A percentile compares a stretch with the other conserved stretches of the same genome.
Conservation (phyloP, 2,329 filamentous ascomycete species). For the Coniochaeta sp. region DNA sequence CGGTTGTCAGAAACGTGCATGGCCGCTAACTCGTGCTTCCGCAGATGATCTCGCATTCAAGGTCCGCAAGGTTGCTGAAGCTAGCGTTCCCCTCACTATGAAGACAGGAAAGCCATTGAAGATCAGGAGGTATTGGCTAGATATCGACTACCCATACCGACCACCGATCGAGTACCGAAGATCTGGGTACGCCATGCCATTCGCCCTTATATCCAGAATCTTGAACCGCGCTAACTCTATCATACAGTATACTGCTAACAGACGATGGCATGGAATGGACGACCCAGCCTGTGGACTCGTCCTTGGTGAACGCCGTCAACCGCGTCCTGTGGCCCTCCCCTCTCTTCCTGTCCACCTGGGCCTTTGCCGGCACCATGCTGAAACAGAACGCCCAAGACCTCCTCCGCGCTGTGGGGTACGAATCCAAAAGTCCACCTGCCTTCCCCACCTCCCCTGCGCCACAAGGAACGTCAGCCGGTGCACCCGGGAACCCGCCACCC, state of each 20-base stretch:
- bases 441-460: slow-evolving; percentile 1
- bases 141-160: slow-evolving; percentile 49
- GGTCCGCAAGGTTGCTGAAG: slow-evolving; percentile 32
- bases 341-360: slow-evolving; percentile 41
- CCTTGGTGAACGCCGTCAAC: slow-evolving; percentile 33
- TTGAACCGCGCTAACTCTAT: not conserved
- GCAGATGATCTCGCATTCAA: slow-evolving; percentile 36
- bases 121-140: slow-evolving; percentile 48
- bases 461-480: slow-evolving; percentile 13
- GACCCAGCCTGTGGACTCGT: slow-evolving; percentile 39
- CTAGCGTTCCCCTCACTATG: slow-evolving; percentile 31
- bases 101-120: slow-evolving; percentile 39
- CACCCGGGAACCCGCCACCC: slow-evolving; percentile 15
- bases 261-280: slow-evolving; percentile 40
- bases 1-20: not conserved
- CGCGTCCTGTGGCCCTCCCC: slow-evolving; percentile 47
- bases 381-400: slow-evolving; percentile 36
- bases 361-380: slow-evolving; percentile 39
- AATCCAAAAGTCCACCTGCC: slow-evolving; percentile 16
- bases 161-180: slow-evolving; percentile 53
- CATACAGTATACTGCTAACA: slow-evolving; percentile 38
- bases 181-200: slow-evolving; percentile 41
- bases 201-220: not conserved
- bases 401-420: slow-evolving; percentile 37
- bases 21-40: slow-evolving; percentile 6